A percentile compares a stretch with the other conserved stretches of the same genome.
phyloP scores from a whole-genome alignment of 495 filamentous ascomycete genomes.

The Penicillium parvum region DNA sequence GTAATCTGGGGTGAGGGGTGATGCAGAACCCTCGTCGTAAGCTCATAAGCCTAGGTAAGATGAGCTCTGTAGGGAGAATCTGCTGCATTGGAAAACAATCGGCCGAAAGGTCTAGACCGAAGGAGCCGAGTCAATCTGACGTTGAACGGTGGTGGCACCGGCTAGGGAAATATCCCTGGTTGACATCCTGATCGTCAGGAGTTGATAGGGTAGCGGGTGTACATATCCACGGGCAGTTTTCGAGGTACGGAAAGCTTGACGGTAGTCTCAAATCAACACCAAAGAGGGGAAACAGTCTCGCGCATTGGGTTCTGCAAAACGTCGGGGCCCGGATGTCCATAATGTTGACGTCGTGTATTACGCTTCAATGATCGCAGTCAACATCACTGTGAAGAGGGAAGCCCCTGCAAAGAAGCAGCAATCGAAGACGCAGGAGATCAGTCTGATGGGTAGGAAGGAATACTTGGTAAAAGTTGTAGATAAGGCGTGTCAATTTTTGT shows the following conservation, averaged over 20 bases:
- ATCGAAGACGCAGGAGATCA: too few relatives aligned
- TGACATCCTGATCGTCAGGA: neutral
- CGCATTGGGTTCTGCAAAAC: neutral
- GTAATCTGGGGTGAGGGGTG: neutral
- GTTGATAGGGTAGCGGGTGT: slow-evolving; percentile 3
- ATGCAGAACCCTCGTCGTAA: neutral
- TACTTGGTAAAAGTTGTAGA: neutral
- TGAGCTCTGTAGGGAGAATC: too few relatives aligned
- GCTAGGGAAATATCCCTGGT: slow-evolving; percentile 15
- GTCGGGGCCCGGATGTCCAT: neutral
- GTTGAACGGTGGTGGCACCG: slow-evolving; percentile 19
- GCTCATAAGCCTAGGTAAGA: too few relatives aligned
- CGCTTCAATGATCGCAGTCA: slow-evolving; percentile 15
- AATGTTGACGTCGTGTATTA: slow-evolving; percentile 28
- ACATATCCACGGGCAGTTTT: slow-evolving; percentile 10
- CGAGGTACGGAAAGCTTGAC: slow-evolving; percentile 20
- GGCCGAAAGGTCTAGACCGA: slow-evolving; percentile 16
- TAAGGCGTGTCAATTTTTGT: slow-evolving; percentile 18
- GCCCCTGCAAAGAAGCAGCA: too few relatives aligned
- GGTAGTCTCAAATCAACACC: slow-evolving; percentile 4
- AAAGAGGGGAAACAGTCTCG: neutral
- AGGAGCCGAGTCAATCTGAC: slow-evolving; percentile 24
- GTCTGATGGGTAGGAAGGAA: too few relatives aligned
- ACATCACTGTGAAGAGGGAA: slow-evolving; percentile 4
- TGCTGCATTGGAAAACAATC: too few relatives aligned